phyloP scores from a whole-genome alignment of 805 yeast species.

The Starmerella floris region DNA sequence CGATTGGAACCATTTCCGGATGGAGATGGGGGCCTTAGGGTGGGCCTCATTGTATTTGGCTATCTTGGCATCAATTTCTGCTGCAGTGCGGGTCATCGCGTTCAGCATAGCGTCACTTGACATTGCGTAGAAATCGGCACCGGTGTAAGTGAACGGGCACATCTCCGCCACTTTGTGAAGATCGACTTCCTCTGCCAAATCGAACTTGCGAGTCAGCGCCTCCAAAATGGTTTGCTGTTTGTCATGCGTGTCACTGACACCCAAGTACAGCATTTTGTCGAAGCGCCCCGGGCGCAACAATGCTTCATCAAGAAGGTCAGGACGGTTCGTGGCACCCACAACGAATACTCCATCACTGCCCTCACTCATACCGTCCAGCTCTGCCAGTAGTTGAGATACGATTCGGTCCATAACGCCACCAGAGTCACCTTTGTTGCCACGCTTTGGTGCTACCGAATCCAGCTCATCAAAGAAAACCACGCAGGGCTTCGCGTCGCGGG shows the following conservation, averaged over 20 bases:
- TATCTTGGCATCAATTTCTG: slow-evolving; percentile 55
- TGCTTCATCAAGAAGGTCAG: slow-evolving; percentile 90
- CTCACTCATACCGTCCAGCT: slow-evolving; percentile 82
- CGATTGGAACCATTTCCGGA: slow-evolving; percentile 85
- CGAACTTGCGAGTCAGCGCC: slow-evolving; percentile 71
- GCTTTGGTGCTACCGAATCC: slow-evolving; percentile 95
- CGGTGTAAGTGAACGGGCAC: slow-evolving; percentile 87
- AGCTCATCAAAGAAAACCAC: slow-evolving; percentile 94
- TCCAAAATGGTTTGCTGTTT: slow-evolving; percentile 75
- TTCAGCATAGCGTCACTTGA: slow-evolving; percentile 92
- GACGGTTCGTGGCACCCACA: slow-evolving; percentile 97
- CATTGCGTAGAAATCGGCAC: slow-evolving; percentile 94
- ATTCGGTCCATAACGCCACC: slow-evolving; percentile 99
- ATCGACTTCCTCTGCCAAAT: slow-evolving; percentile 46
- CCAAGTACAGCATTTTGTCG: slow-evolving; percentile 87
- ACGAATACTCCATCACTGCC: slow-evolving; percentile 88
- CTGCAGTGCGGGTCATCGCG: slow-evolving; percentile 87
- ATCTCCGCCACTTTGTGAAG: slow-evolving; percentile 44
- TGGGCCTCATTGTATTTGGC: slow-evolving; percentile 36
- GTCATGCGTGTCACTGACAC: slow-evolving; percentile 80
- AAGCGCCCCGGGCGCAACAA: slow-evolving; percentile 86
- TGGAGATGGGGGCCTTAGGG: slow-evolving; percentile 35
- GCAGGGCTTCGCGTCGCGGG: slow-evolving; percentile 94
- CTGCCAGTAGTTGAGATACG: slow-evolving; percentile 88
- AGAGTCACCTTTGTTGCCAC: slow-evolving; percentile 97